Evolutionary conservation across 768 basidiomycete genomes (phyloP), one percentile per base, ranked within the genome.

Genomic region (Rhodocollybia butyracea): DNA sequence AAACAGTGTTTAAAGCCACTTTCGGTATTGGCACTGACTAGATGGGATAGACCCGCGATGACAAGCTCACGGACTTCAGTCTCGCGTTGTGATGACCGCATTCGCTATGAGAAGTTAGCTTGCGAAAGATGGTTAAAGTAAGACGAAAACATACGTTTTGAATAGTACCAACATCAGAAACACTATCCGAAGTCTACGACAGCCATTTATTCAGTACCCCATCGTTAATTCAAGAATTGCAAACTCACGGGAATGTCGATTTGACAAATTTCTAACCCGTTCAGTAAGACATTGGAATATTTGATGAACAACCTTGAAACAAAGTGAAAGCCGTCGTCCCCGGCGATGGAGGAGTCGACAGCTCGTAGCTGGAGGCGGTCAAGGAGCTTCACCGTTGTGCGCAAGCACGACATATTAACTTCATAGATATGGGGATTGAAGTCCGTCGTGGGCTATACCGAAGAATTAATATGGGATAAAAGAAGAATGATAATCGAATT

Each of bases 1-100:
- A 95, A 80, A 62, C 89, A 93, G 66, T 95, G 91, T 67, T 93
- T 94, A 65, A 95, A 84, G 5, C 91, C 94, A 61, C 84, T 87
- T 64, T 94, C 91, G 15, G 89, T 85, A 64, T 96, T 96, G 12
- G 91, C 82, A 31, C 79, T 82, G 54, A 96, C 85, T 5, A 96
- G 76, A 58, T 93, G 86, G 1, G 92, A 82, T 6, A 96, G 79
- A 1, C 89, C 91, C 5, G 83, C 80, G 56, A 95, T 89, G 40
- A 91, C 85, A 15, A 91, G 73, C 56, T 91, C 87, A 13, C 88
- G 82, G 38, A 91, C 70, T 55, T 88, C 85, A 1, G 79, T 78
- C 51, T 83, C 82, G 60, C 76, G 77, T 45, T 78, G 78, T 5
- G 78, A 76, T 5, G 67, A 56, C 12, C 73, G 72, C 56, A 71